These are phyloP conservation scores for Reticulascus tulasneorum DNA, from an alignment of 2,329 filamentous ascomycete genomes.

Conservation along the genomic window DNA sequence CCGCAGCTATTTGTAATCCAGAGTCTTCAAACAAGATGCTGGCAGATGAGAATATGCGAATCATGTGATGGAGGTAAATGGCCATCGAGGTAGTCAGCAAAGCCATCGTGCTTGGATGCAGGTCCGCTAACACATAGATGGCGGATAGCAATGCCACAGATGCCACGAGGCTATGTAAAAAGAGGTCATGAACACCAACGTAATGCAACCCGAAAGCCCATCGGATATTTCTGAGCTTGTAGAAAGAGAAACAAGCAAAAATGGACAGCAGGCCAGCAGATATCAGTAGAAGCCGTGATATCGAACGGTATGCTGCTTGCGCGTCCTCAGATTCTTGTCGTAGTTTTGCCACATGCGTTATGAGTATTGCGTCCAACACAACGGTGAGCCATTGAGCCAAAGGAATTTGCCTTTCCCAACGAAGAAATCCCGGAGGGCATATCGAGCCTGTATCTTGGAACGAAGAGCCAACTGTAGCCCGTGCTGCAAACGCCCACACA, in stretches of 20 bases:
- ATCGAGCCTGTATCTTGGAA: slow-evolving; percentile 23
- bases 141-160: slow-evolving; percentile 19
- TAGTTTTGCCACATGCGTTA: slow-evolving; percentile 21
- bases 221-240: slow-evolving; percentile 21
- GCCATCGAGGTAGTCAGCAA: slow-evolving; percentile 19
- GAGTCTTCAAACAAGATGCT: slow-evolving; percentile 4
- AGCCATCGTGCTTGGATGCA: slow-evolving; percentile 23
- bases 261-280: slow-evolving; percentile 19
- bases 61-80: slow-evolving; percentile 19
- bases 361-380: slow-evolving; percentile 25
- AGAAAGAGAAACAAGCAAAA: slow-evolving; percentile 22
- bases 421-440: slow-evolving; percentile 20
- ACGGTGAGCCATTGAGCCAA: slow-evolving; percentile 22
- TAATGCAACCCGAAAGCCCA: slow-evolving; percentile 25
- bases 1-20: slow-evolving; percentile 4
- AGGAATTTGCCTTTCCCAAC: slow-evolving; percentile 23
- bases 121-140: slow-evolving; percentile 20
- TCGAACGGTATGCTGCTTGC: slow-evolving; percentile 17
- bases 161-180: slow-evolving; percentile 23
- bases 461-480: slow-evolving; percentile 20
- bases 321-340: slow-evolving; percentile 21
- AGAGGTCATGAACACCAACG: slow-evolving; percentile 23
- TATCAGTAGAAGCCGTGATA: slow-evolving; percentile 18
- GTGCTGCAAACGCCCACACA: slow-evolving; percentile 26
- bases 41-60: slow-evolving; percentile 3